Evolutionary conservation across 768 basidiomycete species (phyloP), one percentile per base, ranked within the genome.

Genomic region (Russula vinacea): DNA sequence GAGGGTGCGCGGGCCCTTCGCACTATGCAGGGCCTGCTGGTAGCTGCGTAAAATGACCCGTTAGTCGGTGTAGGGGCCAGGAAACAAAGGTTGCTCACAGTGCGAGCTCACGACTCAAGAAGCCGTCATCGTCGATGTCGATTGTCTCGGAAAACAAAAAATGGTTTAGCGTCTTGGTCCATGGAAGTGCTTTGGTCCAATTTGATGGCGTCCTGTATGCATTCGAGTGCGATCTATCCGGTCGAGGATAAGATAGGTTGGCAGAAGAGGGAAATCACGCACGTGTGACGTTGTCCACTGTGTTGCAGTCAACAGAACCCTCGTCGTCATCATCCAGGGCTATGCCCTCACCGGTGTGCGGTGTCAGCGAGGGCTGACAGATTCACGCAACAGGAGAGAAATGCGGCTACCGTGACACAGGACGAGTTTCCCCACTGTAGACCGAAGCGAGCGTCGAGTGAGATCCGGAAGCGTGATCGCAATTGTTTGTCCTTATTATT

Each of bases 61-160:
- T 35, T 40, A 45, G 52, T 39, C 39, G 6, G 50, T 54, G 55
- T 19, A 40, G 22, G 44, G 51, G 19, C n/a, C 26, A 44, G n/a
- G 17, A 62, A n/a, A 40, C 16, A 32, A 35, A 52, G 44, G 45
- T 32, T 35, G 39, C 63, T 50, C 74, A 98, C 94, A 99, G 98
- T 19, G 93, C 91, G 49, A 98, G 84, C 76, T 99, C 97, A 63
- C 97, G 90, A 69, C 92, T 89, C 29, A 99, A 80, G 75, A 98
- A 96, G 74, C 94, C 90, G 58, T 90, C 75, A 29, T 92, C 86
- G 68, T 93, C 89, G 35, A 86, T 87, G 3, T 87, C 81, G 61
- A 92, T 87, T 22, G 81, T 80, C 62, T 89, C 77, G 6, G 92
- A 89, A 74, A 86, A 94, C n/a, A n/a, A 32, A 85, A 78, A 5